Base-by-base conservation (phyloP, 1,284 basidiomycete genomes). In the Exobasidium cylindrosporum region DNA sequence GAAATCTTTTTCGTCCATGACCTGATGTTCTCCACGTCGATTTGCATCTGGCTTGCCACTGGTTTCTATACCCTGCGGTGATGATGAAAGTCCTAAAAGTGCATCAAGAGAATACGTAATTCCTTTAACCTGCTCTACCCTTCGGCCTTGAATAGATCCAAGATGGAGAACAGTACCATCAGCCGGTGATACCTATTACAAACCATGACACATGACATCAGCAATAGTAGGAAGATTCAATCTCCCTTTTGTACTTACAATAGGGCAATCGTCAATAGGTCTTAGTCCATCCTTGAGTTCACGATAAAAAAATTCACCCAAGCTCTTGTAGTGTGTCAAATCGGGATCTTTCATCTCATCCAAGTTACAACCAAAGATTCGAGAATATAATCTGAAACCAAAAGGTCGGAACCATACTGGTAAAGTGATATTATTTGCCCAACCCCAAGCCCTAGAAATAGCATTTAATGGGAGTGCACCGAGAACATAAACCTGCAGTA, bases 41-140 rank as follows among this genome's bases (percentile, higher is more conserved):
- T 35, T 31, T 4, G 61, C 63, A 10, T 56, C 66, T 14, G 53
- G 53, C 30, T 44, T 55, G 26, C 35, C 65, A 46, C 26, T 58
- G 45, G 57, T 62, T 35, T 72, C 73, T 21, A 67, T 70, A 1
- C 69, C 58, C 46, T 72, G 65, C 4, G 75, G 72, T 24, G 28
- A 52, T 49, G 68, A 70, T 29, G 60, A 65, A 10, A 64, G 64
- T 29, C 70, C 70, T 1, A 97, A 87, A 0, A 98, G 84, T 0
- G 94, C 93, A 69, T 95, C 90, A 26, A 98, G 85, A 5, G 92
- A 96, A 77, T 97, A 97, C 0, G 92, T 97, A 68, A 96, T 72
- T 17, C 95, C 95, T 81, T 98, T 99, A 76, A 99, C 92, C 82
- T 97, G 94, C 80, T 97, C 94, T 47, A 98, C 91, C 30, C 87